phyloP scores from a whole-genome alignment of 2,329 filamentous ascomycete species.

The Aspergillus niger region DNA sequence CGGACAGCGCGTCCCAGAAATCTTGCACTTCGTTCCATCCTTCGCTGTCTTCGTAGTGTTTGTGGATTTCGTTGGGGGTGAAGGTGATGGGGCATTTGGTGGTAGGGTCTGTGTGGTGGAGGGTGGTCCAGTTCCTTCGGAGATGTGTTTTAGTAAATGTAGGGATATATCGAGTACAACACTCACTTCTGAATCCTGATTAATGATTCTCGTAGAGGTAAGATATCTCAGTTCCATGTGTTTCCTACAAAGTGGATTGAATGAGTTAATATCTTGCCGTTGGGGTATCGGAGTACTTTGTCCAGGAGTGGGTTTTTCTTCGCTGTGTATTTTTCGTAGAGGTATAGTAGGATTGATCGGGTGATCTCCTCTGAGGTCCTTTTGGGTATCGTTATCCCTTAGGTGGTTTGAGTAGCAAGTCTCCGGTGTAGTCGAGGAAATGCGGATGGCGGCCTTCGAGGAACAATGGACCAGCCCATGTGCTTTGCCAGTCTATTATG shows the following conservation, averaged over 20 bases:
- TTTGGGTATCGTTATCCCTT: neutral
- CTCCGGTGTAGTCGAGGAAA: slow-evolving; percentile 20
- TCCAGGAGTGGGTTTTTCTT: neutral
- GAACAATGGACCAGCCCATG: slow-evolving; percentile 29
- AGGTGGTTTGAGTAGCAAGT: slow-evolving; percentile 14
- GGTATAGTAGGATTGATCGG: neutral
- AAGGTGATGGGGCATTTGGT: neutral
- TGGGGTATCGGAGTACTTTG: neutral
- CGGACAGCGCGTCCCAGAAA: neutral
- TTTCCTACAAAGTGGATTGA: neutral
- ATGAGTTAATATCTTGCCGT: neutral
- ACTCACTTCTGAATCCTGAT: neutral
- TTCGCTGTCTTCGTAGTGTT: neutral
- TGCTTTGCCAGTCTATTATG: slow-evolving; percentile 47
- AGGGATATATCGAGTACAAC: neutral
- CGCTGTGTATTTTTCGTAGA: neutral
- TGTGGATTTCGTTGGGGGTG: neutral
- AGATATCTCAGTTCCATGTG: neutral
- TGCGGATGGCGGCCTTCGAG: slow-evolving; percentile 18
- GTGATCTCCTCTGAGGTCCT: neutral
- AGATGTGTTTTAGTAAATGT: neutral
- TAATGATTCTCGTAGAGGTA: neutral
- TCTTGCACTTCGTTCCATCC: neutral
- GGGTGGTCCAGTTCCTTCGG: neutral
- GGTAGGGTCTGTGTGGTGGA: neutral